Evolutionary conservation across 2,329 filamentous ascomycete species (phyloP).

Genomic region (Endocalyx cinctus): DNA sequence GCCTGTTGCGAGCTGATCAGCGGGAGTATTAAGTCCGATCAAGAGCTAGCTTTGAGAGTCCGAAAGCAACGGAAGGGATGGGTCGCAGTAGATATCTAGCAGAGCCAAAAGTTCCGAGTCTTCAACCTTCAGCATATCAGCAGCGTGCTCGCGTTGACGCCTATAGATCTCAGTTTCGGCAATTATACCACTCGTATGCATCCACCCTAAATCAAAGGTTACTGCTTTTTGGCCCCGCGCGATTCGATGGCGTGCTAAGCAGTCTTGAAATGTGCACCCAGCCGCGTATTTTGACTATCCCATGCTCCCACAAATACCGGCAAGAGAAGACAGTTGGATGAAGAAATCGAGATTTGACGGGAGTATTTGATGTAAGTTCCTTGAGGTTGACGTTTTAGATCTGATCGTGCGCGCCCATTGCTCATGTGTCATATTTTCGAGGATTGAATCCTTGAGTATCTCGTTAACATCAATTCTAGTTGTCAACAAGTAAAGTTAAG

Average conservation of each 20-base stretch:
- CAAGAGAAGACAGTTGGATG: background rate
- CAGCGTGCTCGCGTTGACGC: background rate
- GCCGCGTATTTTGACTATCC: conserved; percentile 1
- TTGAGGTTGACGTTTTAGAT: background rate
- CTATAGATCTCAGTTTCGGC: background rate
- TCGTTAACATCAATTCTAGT: too few relatives aligned
- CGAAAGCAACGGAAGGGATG: conserved; percentile 63
- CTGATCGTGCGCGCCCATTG: background rate
- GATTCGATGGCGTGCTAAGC: background rate
- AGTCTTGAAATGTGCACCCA: conserved; percentile 1
- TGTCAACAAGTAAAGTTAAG: too few relatives aligned
- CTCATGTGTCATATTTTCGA: conserved; percentile 2
- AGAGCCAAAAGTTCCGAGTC: background rate
- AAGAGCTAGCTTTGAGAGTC: conserved; percentile 46
- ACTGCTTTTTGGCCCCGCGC: background rate
- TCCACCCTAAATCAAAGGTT: conserved; percentile 1
- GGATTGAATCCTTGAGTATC: background rate
- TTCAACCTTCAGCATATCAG: background rate
- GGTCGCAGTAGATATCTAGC: background rate
- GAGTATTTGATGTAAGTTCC: background rate
- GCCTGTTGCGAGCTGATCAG: conserved; percentile 10
- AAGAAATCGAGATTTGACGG: conserved; percentile 1
- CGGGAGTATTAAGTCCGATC: conserved; percentile 15
- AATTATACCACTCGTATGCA: background rate
- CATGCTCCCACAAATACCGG: background rate